A percentile compares a stretch with the other conserved stretches of the same genome.
Evolutionary conservation across 2,329 filamentous ascomycete species (phyloP).

Genomic region (Leptodontidium sp.): DNA sequence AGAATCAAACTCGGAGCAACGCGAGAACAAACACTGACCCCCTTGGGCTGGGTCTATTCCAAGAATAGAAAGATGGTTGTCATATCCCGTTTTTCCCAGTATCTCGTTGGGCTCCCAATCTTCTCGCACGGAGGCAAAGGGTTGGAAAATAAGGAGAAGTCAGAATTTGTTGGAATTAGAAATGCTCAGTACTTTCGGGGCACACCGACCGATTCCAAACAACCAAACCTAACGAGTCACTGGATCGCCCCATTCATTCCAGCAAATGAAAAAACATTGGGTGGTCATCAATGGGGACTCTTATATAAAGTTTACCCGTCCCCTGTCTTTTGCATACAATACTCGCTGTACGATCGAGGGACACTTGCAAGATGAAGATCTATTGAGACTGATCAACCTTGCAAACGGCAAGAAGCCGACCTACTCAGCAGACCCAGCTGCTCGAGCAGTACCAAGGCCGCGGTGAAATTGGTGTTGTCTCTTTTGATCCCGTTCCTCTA

Average conservation of each 20-base stretch:
- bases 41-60: conserved; percentile 11
- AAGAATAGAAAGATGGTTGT: conserved; percentile 14
- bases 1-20: conserved; percentile 5
- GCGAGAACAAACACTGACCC: background rate
- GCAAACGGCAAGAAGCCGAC: background rate
- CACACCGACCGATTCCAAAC: background rate
- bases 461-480: background rate
- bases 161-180: conserved; percentile 12
- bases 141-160: conserved; percentile 5
- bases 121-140: conserved; percentile 7
- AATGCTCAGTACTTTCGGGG: background rate
- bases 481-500: too few relatives aligned
- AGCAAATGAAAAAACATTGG: background rate
- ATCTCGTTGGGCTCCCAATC: conserved; percentile 14
- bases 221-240: background rate
- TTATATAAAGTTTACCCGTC: background rate
- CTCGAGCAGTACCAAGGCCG: background rate
- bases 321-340: conserved; percentile 1
- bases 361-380: background rate
- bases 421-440: background rate
- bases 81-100: background rate
- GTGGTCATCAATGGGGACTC: background rate
- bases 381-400: background rate
- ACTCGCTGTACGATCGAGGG: conserved; percentile 11
- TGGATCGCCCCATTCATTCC: background rate